Evolutionary conservation across 768 basidiomycete species (phyloP), one percentile per base, ranked within the genome.

Genomic region (Pholiota molesta): DNA sequence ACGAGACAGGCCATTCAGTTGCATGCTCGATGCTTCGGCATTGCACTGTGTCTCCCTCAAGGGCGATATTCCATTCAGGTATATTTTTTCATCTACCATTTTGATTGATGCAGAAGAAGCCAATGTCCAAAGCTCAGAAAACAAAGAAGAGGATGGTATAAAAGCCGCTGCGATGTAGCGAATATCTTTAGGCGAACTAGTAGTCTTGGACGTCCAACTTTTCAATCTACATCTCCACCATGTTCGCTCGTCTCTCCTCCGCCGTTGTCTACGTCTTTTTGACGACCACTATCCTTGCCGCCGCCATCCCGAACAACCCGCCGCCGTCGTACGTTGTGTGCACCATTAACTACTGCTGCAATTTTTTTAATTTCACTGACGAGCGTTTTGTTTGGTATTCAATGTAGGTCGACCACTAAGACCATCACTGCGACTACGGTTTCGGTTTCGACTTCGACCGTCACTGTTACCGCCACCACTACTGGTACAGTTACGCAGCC

Each of bases 181-280:
- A 31, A 8, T 8, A 9, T 58, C 47, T 51, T 28, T 47, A 58
- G 47, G 31, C 57, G 47, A 58, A 39, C 14, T 52, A 51, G 55
- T 52, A 51, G 55, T 23, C 29, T 35, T 29, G 31, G 10, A 21
- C 19, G 45, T 58, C 51, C 57, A 49, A 58, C 45, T 16, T 58
- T 28, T 37, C 33, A 19, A 23, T 33, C 33, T 26, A 23, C 33
- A 49, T 37, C 19, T 49, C 55, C 58, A 68, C 59, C 9, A 73
- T 73, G 72, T 70, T 70, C 63, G 55, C 65, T 60, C 72, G 68
- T 52, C 57, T 66, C 63, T 63, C 65, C 62, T 60, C 64, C 23
- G 52, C 67, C 57, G 57, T 67, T 60, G 61, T 71, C 39, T 42
- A 69, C 54, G 65, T 66, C 42, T 57, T 68, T n/a, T 35, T 58